Evolutionary conservation across 495 filamentous ascomycete species (phyloP).

Genomic region (Aspergillus olivimuriae): DNA sequence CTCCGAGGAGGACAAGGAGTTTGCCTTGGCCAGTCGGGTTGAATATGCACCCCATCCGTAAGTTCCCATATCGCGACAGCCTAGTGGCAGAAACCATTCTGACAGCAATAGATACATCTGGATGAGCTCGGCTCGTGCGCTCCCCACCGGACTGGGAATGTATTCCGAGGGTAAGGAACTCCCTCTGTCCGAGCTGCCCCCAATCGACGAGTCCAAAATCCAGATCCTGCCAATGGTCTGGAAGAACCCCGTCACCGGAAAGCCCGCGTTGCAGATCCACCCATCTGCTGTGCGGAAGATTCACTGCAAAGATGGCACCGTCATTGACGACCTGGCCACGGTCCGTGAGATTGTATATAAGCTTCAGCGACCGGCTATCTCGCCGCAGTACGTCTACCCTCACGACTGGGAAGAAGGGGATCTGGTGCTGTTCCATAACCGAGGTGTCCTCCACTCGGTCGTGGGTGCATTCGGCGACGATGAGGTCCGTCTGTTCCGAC

Average conservation of each 20-base stretch:
- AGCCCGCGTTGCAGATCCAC: constrained; percentile 63
- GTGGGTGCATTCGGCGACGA: constrained; percentile 66
- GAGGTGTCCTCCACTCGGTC: constrained; percentile 64
- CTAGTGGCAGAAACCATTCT: too few relatives aligned
- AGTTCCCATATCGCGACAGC: too few relatives aligned
- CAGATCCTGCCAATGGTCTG: constrained; percentile 65
- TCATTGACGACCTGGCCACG: constrained; percentile 56
- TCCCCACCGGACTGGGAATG: constrained; percentile 59
- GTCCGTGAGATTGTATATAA: constrained; percentile 63
- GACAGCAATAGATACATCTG: constrained; percentile 70
- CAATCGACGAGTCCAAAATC: constrained; percentile 56
- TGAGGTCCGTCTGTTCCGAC: constrained; percentile 64
- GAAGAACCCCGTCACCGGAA: constrained; percentile 63
- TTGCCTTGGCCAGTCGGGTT: constrained; percentile 55
- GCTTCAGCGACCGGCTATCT: constrained; percentile 65
- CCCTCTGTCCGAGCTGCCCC: constrained; percentile 48
- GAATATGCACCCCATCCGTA: constrained; percentile 68
- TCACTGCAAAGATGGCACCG: constrained; percentile 53
- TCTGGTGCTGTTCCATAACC: constrained; percentile 67
- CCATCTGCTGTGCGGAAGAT: constrained; percentile 60
- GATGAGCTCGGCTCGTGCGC: constrained; percentile 61
- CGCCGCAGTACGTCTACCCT: constrained; percentile 58
- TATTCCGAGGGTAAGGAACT: constrained; percentile 56
- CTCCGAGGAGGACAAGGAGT: constrained; percentile 56
- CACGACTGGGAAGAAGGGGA: constrained; percentile 73